phyloP scores from a whole-genome alignment of 179 eudicot species.

The Drosera spatulata region DNA sequence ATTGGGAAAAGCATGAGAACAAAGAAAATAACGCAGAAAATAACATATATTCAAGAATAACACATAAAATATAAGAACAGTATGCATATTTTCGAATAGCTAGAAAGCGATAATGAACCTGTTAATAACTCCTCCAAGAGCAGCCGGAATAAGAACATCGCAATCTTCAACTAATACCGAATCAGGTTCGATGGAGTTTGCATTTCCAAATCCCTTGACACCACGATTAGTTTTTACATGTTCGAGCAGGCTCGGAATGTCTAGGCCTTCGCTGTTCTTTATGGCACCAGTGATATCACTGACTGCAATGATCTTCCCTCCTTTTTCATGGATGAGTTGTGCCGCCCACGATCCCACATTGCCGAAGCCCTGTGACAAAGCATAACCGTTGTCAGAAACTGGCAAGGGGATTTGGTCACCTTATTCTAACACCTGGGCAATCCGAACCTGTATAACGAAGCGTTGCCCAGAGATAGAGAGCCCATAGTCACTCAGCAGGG shows the following conservation, averaged over 20 bases:
- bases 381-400: too few species aligned
- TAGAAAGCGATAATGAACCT: conserved; percentile 22
- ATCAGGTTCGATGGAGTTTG: conserved; percentile 45
- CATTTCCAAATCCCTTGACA: conserved; percentile 63
- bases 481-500: conserved; percentile 75
- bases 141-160: conserved; percentile 93
- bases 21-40: too few species aligned
- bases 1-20: too few species aligned
- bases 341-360: conserved; percentile 99
- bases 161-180: conserved; percentile 86
- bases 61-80: too few species aligned
- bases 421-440: too few species aligned
- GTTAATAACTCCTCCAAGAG: conserved; percentile 97
- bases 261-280: conserved; percentile 66
- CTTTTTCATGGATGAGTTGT: conserved; percentile 62
- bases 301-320: conserved; percentile 83
- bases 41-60: too few species aligned
- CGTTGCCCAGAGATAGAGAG: conserved; percentile 81
- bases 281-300: conserved; percentile 91
- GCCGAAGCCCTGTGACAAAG: conserved; percentile 64
- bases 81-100: too few species aligned
- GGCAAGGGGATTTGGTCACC: too few species aligned
- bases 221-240: conserved; percentile 64
- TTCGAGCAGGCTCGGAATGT: conserved; percentile 55
- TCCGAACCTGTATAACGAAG: conserved; percentile 66